Percentiles rank a stretch among this genome's conserved stretches.
Evolutionary conservation across 108 stramenopile species (phyloP).

Genomic region (Skeletonema costatum): DNA sequence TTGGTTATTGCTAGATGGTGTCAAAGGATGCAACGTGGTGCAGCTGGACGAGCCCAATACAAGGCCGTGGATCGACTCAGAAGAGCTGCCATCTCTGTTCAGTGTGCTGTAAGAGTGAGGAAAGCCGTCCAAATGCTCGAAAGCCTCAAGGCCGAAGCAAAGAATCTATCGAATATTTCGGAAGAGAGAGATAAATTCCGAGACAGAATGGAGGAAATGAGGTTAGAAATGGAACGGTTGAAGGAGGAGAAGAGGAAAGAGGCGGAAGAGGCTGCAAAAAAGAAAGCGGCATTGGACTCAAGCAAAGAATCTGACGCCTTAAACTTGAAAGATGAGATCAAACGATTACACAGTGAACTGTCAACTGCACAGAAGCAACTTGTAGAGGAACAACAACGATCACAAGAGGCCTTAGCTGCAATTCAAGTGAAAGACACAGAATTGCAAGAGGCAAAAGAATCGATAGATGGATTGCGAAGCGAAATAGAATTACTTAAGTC

Average conservation of each 20-base stretch:
- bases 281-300: slow-evolving; percentile 26
- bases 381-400: slow-evolving; percentile 19
- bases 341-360: slow-evolving; percentile 17
- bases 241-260: slow-evolving; percentile 43
- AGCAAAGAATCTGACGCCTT: slow-evolving; percentile 4
- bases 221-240: slow-evolving; percentile 41
- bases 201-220: slow-evolving; percentile 50
- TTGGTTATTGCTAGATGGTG: slow-evolving; percentile 35
- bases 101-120: slow-evolving; percentile 33
- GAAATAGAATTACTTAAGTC: slow-evolving; percentile 3
- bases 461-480: slow-evolving; percentile 5
- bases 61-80: slow-evolving; percentile 19
- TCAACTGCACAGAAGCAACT: slow-evolving; percentile 5
- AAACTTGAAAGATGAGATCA: slow-evolving; percentile 22
- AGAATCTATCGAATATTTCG: slow-evolving; percentile 45
- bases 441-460: slow-evolving; percentile 15
- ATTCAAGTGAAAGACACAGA: slow-evolving; percentile 6
- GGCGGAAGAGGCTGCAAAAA: slow-evolving; percentile 35
- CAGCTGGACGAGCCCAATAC: slow-evolving; percentile 29
- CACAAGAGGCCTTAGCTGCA: slow-evolving; percentile 5
- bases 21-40: slow-evolving; percentile 47
- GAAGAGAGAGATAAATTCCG: slow-evolving; percentile 44
- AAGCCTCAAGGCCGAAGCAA: slow-evolving; percentile 39
- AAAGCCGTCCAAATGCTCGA: slow-evolving; percentile 18
- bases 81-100: slow-evolving; percentile 30